Base-by-base conservation (phyloP, 306 rosid species). In the Lathyrus tuberosus region DNA sequence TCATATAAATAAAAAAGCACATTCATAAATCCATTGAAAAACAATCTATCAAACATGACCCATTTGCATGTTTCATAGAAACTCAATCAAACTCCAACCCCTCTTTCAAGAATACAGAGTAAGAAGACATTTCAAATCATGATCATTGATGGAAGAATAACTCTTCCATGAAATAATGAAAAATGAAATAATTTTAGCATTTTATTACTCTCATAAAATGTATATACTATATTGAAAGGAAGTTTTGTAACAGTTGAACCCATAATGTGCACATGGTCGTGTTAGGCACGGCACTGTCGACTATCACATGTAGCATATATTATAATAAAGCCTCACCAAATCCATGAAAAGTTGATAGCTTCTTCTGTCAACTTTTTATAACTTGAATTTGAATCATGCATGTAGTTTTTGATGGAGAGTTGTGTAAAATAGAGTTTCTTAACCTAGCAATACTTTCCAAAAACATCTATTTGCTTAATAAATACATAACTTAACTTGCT, bases 401-500 rank as follows among this genome's bases (percentile, higher is more conserved):
- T 33, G 8, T 6, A 33, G 38, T 6, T 33, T 33, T 35, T 35
- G 10, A 35, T 35, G 40, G 40, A 35, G 40, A 35, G 40, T 35
- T 35, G 10, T 35, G 10, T 35, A 35, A 7, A 35, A 35, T 35
- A 1, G 40, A 35, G 40, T 35, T 35, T 7, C 10, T 33, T 33
- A 33, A 33, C 1, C 38, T 33, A 52, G 30, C 59, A 54, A 11
- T 24, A 54, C 16, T 54, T 54, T 24, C 33, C 15, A 60, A 46
- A n/a, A 61, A 62, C 66, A 42, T 69, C 13, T 40, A 56, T 44
- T 56, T 24, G 62, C 40, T 38, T 57, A 65, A 71, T 6, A 15
- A 61, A 54, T 54, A 54, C 64, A 58, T 38, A 26, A 48, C 63
- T 65, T 26, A 24, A 20, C 28, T 78, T 56, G 62, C 64, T 46